Conservation (phyloP, 1,139 yeast genomes). For the Tardiomyces blankii region DNA sequence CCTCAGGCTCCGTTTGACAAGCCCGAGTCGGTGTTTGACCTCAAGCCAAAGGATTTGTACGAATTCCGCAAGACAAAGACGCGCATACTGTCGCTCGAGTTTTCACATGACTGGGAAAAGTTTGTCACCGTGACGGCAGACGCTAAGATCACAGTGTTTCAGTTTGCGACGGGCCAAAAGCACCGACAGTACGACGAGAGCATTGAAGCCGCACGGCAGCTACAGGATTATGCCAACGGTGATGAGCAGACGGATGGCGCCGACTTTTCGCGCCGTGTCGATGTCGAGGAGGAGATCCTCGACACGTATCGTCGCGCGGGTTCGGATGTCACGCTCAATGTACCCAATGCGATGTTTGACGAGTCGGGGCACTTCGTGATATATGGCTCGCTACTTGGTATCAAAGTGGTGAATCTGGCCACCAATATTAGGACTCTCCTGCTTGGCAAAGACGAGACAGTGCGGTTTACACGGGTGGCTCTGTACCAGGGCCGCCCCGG, state of each 20-base stretch:
- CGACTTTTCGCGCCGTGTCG: conserved; percentile 23
- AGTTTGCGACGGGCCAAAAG: conserved; percentile 29
- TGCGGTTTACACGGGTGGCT: conserved; percentile 21
- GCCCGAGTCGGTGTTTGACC: not conserved
- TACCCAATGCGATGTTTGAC: conserved; percentile 20
- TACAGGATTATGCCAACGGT: conserved; percentile 20
- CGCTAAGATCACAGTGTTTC: conserved; percentile 26
- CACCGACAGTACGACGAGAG: conserved; percentile 28
- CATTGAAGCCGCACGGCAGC: conserved; percentile 16
- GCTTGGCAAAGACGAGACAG: conserved; percentile 27
- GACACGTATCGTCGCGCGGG: conserved; percentile 9
- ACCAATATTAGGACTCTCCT: conserved; percentile 21
- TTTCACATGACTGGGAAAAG: not conserved
- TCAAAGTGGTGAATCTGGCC: conserved; percentile 27
- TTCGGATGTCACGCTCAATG: conserved; percentile 1
- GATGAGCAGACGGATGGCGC: conserved; percentile 15
- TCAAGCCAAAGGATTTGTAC: not conserved
- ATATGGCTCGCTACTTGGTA: conserved; percentile 28
- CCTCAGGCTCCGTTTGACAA: not conserved
- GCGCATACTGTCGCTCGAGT: not conserved
- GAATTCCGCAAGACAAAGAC: not conserved
- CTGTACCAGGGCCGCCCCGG: conserved; percentile 22
- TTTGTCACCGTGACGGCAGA: conserved; percentile 12
- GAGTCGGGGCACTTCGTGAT: conserved; percentile 27
- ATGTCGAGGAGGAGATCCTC: conserved; percentile 20